phyloP scores from a whole-genome alignment of 2,329 filamentous ascomycete species.

The Trichoderma oligosporum region DNA sequence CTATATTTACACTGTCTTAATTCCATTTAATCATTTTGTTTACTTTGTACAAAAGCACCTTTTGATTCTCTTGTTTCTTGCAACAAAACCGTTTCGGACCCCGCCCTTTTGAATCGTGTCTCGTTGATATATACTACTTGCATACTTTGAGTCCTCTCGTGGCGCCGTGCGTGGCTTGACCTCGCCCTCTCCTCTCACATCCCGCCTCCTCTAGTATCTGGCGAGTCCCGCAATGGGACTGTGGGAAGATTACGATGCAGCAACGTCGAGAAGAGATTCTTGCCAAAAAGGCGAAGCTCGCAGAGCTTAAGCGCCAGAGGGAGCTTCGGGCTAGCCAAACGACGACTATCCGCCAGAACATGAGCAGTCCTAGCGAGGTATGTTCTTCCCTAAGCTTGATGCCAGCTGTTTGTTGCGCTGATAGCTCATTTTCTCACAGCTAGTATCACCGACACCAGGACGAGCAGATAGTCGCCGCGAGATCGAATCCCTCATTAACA shows the following conservation, averaged over 20 bases:
- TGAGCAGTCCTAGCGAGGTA: constrained; percentile 70
- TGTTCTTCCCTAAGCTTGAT: constrained; percentile 27
- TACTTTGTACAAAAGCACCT: not conserved
- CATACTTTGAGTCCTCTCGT: not conserved
- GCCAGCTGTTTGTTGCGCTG: not conserved
- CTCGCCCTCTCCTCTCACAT: constrained; percentile 6
- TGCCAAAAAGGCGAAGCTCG: constrained; percentile 94
- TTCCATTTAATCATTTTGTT: not conserved
- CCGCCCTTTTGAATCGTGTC: constrained; percentile 2
- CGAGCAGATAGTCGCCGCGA: constrained; percentile 67
- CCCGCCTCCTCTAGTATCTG: constrained; percentile 1
- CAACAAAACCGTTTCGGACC: not conserved
- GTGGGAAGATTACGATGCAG: constrained; percentile 53
- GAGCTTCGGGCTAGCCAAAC: constrained; percentile 78
- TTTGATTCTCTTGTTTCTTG: not conserved
- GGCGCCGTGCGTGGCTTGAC: constrained; percentile 13
- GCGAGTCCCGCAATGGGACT: constrained; percentile 47
- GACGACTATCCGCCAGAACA: constrained; percentile 63
- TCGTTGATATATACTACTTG: not conserved
- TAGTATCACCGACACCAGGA: constrained; percentile 66
- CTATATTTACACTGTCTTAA: not conserved
- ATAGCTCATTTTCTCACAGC: constrained; percentile 25
- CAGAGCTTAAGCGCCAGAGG: constrained; percentile 89
- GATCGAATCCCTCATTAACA: constrained; percentile 82
- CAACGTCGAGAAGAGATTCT: constrained; percentile 93